phyloP scores from a whole-genome alignment of 768 basidiomycete species.

The Serendipita sp. region DNA sequence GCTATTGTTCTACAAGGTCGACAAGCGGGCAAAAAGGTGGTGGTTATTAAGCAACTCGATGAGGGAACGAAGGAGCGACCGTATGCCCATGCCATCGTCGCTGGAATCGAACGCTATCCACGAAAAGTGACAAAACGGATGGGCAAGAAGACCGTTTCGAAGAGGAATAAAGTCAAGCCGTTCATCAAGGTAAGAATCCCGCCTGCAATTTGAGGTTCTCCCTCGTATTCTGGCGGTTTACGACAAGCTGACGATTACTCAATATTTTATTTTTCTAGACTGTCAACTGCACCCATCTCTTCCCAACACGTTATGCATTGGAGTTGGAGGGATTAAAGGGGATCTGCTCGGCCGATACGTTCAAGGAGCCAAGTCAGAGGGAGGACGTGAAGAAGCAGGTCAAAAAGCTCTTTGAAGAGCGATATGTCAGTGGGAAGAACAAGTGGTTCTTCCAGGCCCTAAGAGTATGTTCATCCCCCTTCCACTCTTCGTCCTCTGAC shows the following conservation, averaged over 20 bases:
- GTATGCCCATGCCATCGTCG: constrained; percentile 97
- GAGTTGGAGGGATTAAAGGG: constrained; percentile 94
- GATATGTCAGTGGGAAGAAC: constrained; percentile 89
- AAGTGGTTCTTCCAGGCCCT: constrained; percentile 91
- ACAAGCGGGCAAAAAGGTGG: constrained; percentile 98
- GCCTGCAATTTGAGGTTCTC: background rate
- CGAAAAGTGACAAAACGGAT: constrained; percentile 94
- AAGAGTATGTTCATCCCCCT: constrained; percentile 33
- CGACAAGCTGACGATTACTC: background rate
- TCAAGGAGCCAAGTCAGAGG: constrained; percentile 94
- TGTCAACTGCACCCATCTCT: constrained; percentile 96
- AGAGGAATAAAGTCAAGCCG: constrained; percentile 95
- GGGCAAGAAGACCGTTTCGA: constrained; percentile 88
- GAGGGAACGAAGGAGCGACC: constrained; percentile 93
- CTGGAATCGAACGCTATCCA: constrained; percentile 96
- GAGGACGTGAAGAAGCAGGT: constrained; percentile 91
- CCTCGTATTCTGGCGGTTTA: background rate
- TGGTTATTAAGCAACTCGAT: constrained; percentile 94
- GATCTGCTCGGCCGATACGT: constrained; percentile 67
- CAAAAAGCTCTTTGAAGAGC: constrained; percentile 93
- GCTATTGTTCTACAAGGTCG: constrained; percentile 97
- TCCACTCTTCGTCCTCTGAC: background rate
- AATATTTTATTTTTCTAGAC: constrained; percentile 30
- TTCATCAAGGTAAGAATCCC: constrained; percentile 79
- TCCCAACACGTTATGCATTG: constrained; percentile 97